phyloP scores from a whole-genome alignment of 2,329 filamentous ascomycete species.

The Capronia americana region DNA sequence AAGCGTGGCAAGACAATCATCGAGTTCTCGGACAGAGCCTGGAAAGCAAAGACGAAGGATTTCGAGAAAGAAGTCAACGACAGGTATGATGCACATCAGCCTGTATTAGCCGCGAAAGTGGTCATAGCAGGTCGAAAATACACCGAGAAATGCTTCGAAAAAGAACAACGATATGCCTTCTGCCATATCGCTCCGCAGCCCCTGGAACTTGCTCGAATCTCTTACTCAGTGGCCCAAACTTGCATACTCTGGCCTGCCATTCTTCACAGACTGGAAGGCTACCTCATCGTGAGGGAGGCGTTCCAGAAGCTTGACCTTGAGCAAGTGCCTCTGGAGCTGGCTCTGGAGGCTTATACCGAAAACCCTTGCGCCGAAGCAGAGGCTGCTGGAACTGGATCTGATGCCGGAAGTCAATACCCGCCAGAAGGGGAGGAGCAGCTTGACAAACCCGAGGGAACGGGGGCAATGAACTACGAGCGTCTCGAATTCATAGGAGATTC shows the following conservation, averaged over 20 bases:
- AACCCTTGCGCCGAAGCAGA: slow-evolving; percentile 86
- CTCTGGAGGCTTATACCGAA: slow-evolving; percentile 90
- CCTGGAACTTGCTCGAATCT: slow-evolving; percentile 77
- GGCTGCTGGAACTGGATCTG: slow-evolving; percentile 47
- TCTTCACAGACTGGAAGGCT: slow-evolving; percentile 81
- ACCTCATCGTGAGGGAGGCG: slow-evolving; percentile 79
- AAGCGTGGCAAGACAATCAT: slow-evolving; percentile 70
- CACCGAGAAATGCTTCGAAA: slow-evolving; percentile 69
- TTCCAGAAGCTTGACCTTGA: slow-evolving; percentile 69
- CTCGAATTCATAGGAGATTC: slow-evolving; percentile 92
- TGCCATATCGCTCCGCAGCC: slow-evolving; percentile 80
- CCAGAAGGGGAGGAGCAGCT: slow-evolving; percentile 1
- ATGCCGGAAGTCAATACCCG: not conserved
- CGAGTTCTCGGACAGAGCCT: slow-evolving; percentile 79
- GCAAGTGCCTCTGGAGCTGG: slow-evolving; percentile 68
- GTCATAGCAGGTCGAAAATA: slow-evolving; percentile 82
- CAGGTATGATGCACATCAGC: slow-evolving; percentile 71
- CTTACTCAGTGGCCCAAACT: slow-evolving; percentile 72
- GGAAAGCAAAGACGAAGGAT: slow-evolving; percentile 29
- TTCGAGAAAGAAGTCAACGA: slow-evolving; percentile 10
- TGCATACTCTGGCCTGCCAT: slow-evolving; percentile 80
- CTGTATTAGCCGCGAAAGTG: slow-evolving; percentile 77
- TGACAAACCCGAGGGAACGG: slow-evolving; percentile 60
- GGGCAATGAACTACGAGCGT: slow-evolving; percentile 94
- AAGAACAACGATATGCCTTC: slow-evolving; percentile 53